These are phyloP conservation scores for Stagonosporopsis cucurbitacearum DNA, from an alignment of 2,329 filamentous ascomycete species.

Conservation along the genomic window DNA sequence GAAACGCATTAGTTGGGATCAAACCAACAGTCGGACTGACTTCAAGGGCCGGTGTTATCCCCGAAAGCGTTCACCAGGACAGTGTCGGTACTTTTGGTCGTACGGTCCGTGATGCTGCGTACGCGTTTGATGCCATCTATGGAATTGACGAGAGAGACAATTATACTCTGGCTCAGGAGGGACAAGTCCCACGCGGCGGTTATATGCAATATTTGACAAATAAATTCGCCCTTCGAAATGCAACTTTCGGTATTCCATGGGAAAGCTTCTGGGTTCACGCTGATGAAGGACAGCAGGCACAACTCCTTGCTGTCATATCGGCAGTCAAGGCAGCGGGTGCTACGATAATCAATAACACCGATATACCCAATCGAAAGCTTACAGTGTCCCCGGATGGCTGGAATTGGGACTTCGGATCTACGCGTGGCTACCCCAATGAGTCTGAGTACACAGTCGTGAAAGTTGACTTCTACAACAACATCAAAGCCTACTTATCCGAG, in stretches of 20 bases:
- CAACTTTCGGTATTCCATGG: constrained; percentile 75
- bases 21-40: constrained; percentile 79
- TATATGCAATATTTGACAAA: constrained; percentile 65
- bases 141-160: constrained; percentile 69
- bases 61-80: constrained; percentile 72
- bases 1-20: constrained; percentile 73
- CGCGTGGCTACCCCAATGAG: constrained; percentile 70
- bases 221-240: constrained; percentile 63
- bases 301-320: constrained; percentile 58
- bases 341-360: constrained; percentile 71
- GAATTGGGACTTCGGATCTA: constrained; percentile 74
- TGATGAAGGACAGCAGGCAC: constrained; percentile 60
- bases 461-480: constrained; percentile 72
- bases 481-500: constrained; percentile 67
- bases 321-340: constrained; percentile 68
- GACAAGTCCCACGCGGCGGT: constrained; percentile 61
- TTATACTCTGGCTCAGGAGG: constrained; percentile 66
- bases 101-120: constrained; percentile 72
- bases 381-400: constrained; percentile 72
- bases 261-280: constrained; percentile 71
- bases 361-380: constrained; percentile 67
- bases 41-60: constrained; percentile 64
- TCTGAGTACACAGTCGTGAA: constrained; percentile 77
- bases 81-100: constrained; percentile 71
- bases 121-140: constrained; percentile 71